Evolutionary conservation across 1,284 basidiomycete genomes (phyloP).

Genomic region (Leccinum pachyderme): DNA sequence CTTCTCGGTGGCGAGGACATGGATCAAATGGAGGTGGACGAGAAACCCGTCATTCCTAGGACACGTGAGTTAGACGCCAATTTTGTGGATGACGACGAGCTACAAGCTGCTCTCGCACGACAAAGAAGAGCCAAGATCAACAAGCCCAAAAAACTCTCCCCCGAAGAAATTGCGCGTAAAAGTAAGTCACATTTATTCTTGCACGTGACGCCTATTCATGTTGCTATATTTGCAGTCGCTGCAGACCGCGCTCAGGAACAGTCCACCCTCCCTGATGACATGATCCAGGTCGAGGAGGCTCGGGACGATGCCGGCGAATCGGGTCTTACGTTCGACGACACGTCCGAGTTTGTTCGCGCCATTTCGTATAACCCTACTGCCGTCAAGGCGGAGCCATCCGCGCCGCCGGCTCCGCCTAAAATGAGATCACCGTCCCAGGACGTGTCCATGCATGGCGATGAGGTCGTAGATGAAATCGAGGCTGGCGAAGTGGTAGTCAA

Average conservation of each 20-base stretch:
- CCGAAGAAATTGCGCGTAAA: constrained; percentile 82
- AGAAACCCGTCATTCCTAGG: constrained; percentile 59
- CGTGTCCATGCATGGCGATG: constrained; percentile 59
- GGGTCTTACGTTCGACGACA: constrained; percentile 91
- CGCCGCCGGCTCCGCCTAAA: constrained; percentile 35
- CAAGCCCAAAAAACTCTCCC: constrained; percentile 75
- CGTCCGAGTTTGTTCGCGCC: constrained; percentile 93
- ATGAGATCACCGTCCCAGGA: constrained; percentile 48
- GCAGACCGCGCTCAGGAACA: constrained; percentile 58
- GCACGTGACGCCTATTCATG: not conserved
- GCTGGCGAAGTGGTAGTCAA: constrained; percentile 76
- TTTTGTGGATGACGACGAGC: constrained; percentile 97
- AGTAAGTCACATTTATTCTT: constrained; percentile 48
- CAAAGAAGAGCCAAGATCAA: constrained; percentile 81
- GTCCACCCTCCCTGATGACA: constrained; percentile 41
- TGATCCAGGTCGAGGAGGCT: constrained; percentile 62
- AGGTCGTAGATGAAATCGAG: constrained; percentile 62
- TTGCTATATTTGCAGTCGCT: constrained; percentile 49
- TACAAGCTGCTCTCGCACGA: constrained; percentile 89
- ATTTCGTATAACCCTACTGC: constrained; percentile 66
- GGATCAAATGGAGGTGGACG: constrained; percentile 78
- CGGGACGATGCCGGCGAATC: constrained; percentile 54
- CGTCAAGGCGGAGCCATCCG: constrained; percentile 50
- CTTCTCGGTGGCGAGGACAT: constrained; percentile 40
- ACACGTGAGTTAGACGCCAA: constrained; percentile 76